Percentiles rank a stretch among this genome's conserved stretches.
These are phyloP conservation scores for Phalaenopsis aphrodite DNA, from an alignment of 106 monocot genomes.

Conservation along the genomic window DNA sequence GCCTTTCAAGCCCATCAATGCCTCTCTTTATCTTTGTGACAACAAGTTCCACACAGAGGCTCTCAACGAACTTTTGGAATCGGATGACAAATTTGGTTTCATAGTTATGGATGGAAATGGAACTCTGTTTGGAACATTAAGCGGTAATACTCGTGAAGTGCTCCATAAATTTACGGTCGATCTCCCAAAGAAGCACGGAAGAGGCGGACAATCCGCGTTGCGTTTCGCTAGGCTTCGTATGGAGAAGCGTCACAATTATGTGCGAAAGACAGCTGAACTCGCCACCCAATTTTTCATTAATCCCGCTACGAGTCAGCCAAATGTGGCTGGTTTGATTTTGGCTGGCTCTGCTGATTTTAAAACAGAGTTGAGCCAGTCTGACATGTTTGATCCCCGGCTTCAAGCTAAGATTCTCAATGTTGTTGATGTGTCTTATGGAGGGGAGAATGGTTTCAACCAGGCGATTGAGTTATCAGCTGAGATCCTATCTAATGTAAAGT, in stretches of 20 bases:
- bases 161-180: conserved; percentile 23
- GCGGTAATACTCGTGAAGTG: conserved; percentile 16
- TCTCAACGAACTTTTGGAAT: conserved; percentile 18
- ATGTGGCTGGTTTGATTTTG: conserved; percentile 17
- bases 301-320: conserved; percentile 21
- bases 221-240: conserved; percentile 20
- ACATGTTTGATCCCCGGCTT: conserved; percentile 23
- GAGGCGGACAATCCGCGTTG: conserved; percentile 18
- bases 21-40: conserved; percentile 19
- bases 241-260: conserved; percentile 27
- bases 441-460: conserved; percentile 23
- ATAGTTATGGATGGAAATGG: conserved; percentile 26
- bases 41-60: conserved; percentile 27
- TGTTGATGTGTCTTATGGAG: conserved; percentile 24
- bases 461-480: conserved; percentile 22
- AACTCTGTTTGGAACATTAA: conserved; percentile 19
- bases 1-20: conserved; percentile 22
- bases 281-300: conserved; percentile 23
- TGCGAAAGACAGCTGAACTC: conserved; percentile 21
- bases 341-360: conserved; percentile 25
- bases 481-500: conserved; percentile 20
- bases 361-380: conserved; percentile 23
- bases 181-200: conserved; percentile 22
- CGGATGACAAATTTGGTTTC: conserved; percentile 22
- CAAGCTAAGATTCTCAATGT: conserved; percentile 24